A percentile compares a stretch with the other conserved stretches of the same genome.
These are phyloP conservation scores for Dimargaris xerosporica DNA, from an alignment of 192 early-diverging fungal genomes.

Conservation along the genomic window DNA sequence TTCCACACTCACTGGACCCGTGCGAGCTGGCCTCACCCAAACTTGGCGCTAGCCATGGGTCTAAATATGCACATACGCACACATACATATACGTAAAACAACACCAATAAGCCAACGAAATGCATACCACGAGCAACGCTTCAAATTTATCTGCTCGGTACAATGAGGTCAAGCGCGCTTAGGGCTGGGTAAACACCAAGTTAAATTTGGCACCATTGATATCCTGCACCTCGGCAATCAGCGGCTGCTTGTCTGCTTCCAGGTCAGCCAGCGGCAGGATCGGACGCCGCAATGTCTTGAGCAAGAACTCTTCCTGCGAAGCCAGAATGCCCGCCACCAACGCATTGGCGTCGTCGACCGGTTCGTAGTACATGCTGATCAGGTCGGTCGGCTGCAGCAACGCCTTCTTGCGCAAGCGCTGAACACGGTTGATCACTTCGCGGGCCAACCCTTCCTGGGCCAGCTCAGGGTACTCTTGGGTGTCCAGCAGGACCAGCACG, in stretches of 20 bases:
- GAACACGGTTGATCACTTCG: conserved; percentile 93
- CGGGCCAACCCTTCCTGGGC: conserved; percentile 83
- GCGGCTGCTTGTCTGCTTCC: conserved; percentile 23
- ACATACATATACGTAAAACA: no score
- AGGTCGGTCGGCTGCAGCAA: conserved; percentile 76
- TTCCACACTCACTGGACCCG: no score
- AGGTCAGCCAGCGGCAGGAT: conserved; percentile 25
- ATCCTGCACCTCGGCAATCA: conserved; percentile 66
- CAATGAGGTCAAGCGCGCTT: not conserved
- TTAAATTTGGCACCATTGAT: conserved; percentile 63
- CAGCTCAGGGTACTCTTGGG: conserved; percentile 60
- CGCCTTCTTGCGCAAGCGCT: conserved; percentile 92
- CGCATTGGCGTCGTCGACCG: conserved; percentile 52
- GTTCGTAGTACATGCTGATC: conserved; percentile 66
- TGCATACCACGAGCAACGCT: no score
- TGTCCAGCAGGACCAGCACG: conserved; percentile 78
- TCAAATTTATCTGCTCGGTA: no score
- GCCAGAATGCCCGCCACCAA: conserved; percentile 53
- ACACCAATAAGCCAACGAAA: no score
- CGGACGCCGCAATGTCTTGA: conserved; percentile 55
- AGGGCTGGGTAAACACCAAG: conserved; percentile 35
- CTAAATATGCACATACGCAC: no score
- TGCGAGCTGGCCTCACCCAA: no score
- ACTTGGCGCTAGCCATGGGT: no score
- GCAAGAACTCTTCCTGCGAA: conserved; percentile 54